A percentile compares a stretch with the other conserved stretches of the same genome.
Conservation (phyloP, 148 eudicot species). For the Euryodendron excelsum region DNA sequence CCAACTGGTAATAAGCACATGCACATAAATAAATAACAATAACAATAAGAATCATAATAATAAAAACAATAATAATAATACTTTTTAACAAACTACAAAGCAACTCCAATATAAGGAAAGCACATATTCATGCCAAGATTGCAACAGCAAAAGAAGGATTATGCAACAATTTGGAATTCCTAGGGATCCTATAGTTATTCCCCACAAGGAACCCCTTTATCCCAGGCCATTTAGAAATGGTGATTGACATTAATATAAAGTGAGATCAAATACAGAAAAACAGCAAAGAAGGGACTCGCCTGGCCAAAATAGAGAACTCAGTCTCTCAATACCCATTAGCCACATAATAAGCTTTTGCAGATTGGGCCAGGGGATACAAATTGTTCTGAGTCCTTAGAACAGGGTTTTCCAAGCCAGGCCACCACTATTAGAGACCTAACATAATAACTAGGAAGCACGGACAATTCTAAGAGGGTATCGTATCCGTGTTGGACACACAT, state of each 20-base stretch:
- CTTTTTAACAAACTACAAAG: background rate
- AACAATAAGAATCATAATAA: too few species aligned
- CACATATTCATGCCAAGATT: background rate
- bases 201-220: background rate
- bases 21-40: slow-evolving; percentile 2
- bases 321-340: background rate
- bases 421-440: background rate
- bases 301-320: background rate
- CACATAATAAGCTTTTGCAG: background rate
- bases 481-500: too few species aligned
- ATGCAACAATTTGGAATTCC: background rate
- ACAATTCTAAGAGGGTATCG: too few species aligned
- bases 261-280: background rate
- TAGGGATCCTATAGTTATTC: background rate
- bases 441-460: too few species aligned
- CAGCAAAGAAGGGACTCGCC: background rate
- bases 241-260: background rate
- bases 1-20: slow-evolving; percentile 59
- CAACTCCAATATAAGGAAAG: background rate
- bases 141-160: background rate
- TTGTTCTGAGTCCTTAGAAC: background rate
- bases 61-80: too few species aligned
- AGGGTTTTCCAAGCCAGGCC: background rate
- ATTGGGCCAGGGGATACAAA: background rate
- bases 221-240: background rate